Conservation (phyloP, 805 yeast genomes). For the Pichia pseudocactophila region DNA sequence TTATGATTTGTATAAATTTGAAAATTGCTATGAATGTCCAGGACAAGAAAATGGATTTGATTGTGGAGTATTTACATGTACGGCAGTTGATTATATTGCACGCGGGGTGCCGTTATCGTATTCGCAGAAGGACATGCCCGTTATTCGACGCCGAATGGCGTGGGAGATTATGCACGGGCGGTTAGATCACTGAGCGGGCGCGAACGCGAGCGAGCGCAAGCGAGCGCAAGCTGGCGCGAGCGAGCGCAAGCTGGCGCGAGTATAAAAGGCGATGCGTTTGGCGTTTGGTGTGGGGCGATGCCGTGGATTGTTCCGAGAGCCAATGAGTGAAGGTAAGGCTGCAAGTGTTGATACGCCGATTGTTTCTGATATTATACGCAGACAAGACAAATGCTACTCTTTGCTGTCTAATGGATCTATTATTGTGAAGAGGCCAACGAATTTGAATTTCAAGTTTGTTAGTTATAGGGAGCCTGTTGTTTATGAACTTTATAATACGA, state of each 20-base stretch:
- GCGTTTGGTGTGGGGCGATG: no score
- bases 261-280: no score
- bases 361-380: not conserved
- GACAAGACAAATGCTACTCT: not conserved
- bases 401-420: not conserved
- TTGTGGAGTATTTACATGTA: slow-evolving; percentile 91
- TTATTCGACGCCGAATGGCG: slow-evolving; percentile 61
- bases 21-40: slow-evolving; percentile 40
- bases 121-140: slow-evolving; percentile 59
- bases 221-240: no score
- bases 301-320: no score
- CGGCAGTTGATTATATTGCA: slow-evolving; percentile 58
- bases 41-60: slow-evolving; percentile 86
- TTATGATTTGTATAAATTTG: slow-evolving; percentile 20
- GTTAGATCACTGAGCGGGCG: no score
- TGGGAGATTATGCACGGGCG: slow-evolving; percentile 42
- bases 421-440: not conserved
- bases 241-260: no score
- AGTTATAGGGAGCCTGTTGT: not conserved
- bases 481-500: not conserved
- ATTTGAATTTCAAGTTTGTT: not conserved
- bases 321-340: not conserved
- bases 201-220: no score
- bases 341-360: not conserved
- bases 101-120: slow-evolving; percentile 42